Base-by-base conservation (phyloP, 1,284 basidiomycete species). In the Rhodofomes roseus region DNA sequence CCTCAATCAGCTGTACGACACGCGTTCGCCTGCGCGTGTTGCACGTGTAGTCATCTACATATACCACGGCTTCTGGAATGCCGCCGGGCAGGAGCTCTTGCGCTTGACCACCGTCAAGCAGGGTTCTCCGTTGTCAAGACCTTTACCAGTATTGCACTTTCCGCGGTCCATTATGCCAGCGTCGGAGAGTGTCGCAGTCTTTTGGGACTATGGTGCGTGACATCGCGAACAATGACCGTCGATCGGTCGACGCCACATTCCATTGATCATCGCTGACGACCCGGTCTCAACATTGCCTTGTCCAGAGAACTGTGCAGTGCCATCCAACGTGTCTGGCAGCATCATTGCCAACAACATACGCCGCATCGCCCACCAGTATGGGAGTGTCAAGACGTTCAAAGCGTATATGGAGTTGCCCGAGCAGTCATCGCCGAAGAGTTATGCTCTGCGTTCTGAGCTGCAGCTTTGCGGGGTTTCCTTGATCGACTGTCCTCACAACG, bases 131-230 rank as follows among this genome's bases (percentile, higher is more conserved):
- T 37, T 39, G 2, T 53, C 20, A 39, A 9, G 16, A 37, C 7
- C 25, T 34, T 4, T 5, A 34, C 31, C 31, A 11, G 25, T 12
- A 23, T 25, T 48, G 8, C 46, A 39, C 4, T 16, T 14, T 14
- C 46, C 12, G 9, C 25, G 31, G 50, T 44, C 40, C 18, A 44
- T 20, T 36, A 60, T 60, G 59, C 43, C 50, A 27, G 22, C 18
- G 5, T 16, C 56, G 7, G 52, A 57, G 20, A 61, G 52, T 18
- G 82, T 84, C 34, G 82, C 81, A 39, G 76, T 87, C 23, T 87
- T 84, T 62, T 87, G 85, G 84, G 85, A 86, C 66, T 82, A 81
- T 63, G 84, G 84, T 83, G 55, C 37, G 79, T 70, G 5, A 29
- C 25, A 37, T 34, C 34, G 31, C 46, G n/a, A 16, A 18, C 50